Conservation (phyloP, 2,329 filamentous ascomycete genomes). For the Aspergillus cejpii region DNA sequence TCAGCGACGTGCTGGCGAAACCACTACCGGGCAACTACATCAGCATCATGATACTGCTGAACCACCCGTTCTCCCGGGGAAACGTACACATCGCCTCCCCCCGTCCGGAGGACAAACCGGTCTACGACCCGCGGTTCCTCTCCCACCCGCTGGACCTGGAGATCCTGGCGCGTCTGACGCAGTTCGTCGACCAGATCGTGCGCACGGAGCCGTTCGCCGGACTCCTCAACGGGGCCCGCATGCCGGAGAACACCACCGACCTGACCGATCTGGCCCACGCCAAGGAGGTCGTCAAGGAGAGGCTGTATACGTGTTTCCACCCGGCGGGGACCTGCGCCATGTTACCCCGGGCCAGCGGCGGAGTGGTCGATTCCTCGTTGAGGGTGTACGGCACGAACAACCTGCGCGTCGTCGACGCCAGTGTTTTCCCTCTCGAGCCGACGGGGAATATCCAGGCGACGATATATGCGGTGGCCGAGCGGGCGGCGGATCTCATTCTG, state of each 20-base stretch:
- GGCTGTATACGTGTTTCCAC: constrained; percentile 24
- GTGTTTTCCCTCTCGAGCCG: constrained; percentile 31
- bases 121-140: constrained; percentile 44
- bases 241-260: constrained; percentile 6
- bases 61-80: constrained; percentile 32
- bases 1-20: constrained; percentile 13
- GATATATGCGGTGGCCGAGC: constrained; percentile 34
- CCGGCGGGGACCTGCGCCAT: constrained; percentile 30
- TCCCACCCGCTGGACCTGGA: constrained; percentile 39
- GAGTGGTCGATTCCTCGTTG: constrained; percentile 25
- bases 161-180: constrained; percentile 32
- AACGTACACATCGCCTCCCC: constrained; percentile 27
- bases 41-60: constrained; percentile 15
- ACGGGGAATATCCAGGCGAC: constrained; percentile 34
- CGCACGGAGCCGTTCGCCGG: constrained; percentile 16
- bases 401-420: constrained; percentile 33
- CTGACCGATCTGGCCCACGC: constrained; percentile 14
- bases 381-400: constrained; percentile 27
- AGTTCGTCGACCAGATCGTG: constrained; percentile 21
- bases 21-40: constrained; percentile 17
- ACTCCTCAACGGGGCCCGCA: constrained; percentile 13
- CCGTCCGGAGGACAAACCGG: constrained; percentile 31
- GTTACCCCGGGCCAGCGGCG: constrained; percentile 23
- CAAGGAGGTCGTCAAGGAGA: constrained; percentile 19
- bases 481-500: constrained; percentile 25